Evolutionary conservation across 148 eudicot genomes (phyloP), one percentile per base, ranked within the genome.

Genomic region (Chenopodium berlandieri): DNA sequence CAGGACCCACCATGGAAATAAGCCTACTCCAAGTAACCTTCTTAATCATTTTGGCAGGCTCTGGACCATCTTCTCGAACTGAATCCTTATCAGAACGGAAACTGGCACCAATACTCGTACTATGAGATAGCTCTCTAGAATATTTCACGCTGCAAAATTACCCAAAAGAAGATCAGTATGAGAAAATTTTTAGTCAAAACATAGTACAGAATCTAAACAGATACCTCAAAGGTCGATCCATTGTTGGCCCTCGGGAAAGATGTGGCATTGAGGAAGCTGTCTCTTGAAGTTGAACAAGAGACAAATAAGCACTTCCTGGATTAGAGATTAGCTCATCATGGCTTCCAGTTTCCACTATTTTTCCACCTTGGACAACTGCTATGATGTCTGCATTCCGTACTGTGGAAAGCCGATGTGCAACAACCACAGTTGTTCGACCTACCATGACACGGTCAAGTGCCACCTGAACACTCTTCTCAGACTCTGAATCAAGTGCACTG

Each of bases 381-480:
- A 96, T 96, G 30, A 89, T 75, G 85, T 96, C 99, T 34, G 99
- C 98, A 86, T 96, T 92, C 84, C 98, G 90, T 67, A 95, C 80
- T 7, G 99, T 95, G 48, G 99, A 95, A 76, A 95, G 90, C 30
- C 99, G 91, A 78, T 95, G 99, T 47, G 99, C 99, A 67, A 95
- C 98, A 54, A 95, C 85, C 12, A 95, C 84, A 60, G 98, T 95
- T 74, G 99, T 95, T 65, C 98, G 84, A 58, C 99, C 99, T 78
- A 95, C 95, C 99, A 95, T 95, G 75, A 94, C 98, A 76, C 95
- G 99, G 77, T 95, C 99, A 76, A 95, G 94, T 22, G 99, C 99
- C 85, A 91, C 94, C 80, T 95, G 99, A 20, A 95, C 98, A 84
- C 95, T 92, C 87, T 91, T 95, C 85, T 95, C 99, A 40, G 97